phyloP scores from a whole-genome alignment of 129 eudicot species.

The Helianthus tuberosus region DNA sequence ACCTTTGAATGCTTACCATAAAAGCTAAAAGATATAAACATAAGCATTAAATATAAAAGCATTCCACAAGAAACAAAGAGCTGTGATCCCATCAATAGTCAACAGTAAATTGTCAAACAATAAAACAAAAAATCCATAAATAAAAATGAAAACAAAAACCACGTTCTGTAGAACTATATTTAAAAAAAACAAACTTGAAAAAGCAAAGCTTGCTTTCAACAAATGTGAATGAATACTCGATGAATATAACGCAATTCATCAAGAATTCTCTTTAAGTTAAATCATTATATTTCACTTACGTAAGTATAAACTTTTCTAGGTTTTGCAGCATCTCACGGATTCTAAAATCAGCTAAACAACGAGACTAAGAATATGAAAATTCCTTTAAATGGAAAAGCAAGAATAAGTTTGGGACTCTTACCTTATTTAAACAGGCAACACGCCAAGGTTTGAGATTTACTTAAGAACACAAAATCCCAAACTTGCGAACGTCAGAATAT shows the following conservation, averaged over 20 bases:
- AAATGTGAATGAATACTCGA: background rate
- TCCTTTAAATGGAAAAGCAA: background rate
- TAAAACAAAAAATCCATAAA: background rate
- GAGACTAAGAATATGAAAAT: background rate
- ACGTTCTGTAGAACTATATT: background rate
- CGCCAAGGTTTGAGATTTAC: conserved; percentile 17
- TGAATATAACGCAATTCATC: background rate
- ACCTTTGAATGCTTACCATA: background rate
- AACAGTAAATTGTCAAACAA: too few species aligned
- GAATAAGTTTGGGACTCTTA: conserved; percentile 42
- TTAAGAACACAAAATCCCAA: conserved; percentile 34
- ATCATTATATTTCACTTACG: background rate
- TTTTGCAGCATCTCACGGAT: background rate
- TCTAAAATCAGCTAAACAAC: background rate
- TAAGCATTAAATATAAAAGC: background rate
- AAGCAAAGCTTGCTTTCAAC: background rate
- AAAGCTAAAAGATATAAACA: background rate
- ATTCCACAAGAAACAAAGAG: background rate
- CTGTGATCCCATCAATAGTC: too few species aligned
- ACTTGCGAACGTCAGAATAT: conserved; percentile 16
- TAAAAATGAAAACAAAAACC: background rate
- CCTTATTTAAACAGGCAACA: conserved; percentile 36
- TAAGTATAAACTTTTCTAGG: background rate
- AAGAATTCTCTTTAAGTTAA: background rate
- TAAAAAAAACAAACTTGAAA: too few species aligned